Conservation (phyloP, 176 grass and related monocot species). For the Miscanthus lutarioriparius region DNA sequence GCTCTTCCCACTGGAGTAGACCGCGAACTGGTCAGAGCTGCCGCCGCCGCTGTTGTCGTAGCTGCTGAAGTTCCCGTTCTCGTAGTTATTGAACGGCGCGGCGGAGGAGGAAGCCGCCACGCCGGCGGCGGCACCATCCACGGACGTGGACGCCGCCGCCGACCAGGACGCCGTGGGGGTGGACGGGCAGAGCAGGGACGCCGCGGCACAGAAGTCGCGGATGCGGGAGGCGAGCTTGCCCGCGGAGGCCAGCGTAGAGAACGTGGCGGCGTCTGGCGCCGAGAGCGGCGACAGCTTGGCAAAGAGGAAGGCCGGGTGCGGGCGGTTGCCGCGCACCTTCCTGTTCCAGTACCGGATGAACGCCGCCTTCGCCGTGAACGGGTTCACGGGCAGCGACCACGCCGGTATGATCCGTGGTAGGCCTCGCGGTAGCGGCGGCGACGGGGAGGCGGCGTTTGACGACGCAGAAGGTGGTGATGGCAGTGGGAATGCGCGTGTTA, state of each 20-base stretch:
- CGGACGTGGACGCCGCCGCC: background rate
- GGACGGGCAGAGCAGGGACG: slow-evolving; percentile 47
- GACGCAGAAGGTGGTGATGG: background rate
- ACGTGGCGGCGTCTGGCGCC: slow-evolving; percentile 29
- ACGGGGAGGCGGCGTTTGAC: background rate
- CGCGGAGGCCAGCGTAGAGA: slow-evolving; percentile 26
- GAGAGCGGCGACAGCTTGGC: slow-evolving; percentile 64
- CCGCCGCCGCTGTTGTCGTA: slow-evolving; percentile 51
- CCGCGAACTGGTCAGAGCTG: slow-evolving; percentile 43
- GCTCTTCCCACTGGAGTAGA: slow-evolving; percentile 43
- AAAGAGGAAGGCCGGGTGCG: slow-evolving; percentile 64
- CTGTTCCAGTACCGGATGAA: slow-evolving; percentile 78
- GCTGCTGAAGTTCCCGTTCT: slow-evolving; percentile 58
- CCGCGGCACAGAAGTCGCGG: slow-evolving; percentile 48
- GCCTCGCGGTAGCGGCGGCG: background rate
- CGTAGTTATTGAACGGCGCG: slow-evolving; percentile 46
- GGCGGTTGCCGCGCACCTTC: slow-evolving; percentile 45
- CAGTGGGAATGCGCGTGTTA: background rate
- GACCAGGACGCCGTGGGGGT: slow-evolving; percentile 19
- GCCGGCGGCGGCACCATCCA: background rate
- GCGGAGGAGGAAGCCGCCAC: background rate
- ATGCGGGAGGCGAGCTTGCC: slow-evolving; percentile 27
- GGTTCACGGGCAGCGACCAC: slow-evolving; percentile 40
- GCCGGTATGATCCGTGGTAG: background rate
- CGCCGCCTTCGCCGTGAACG: slow-evolving; percentile 61